These are phyloP conservation scores for Verticillium isaacii DNA, from an alignment of 2,329 filamentous ascomycete species.

Conservation along the genomic window DNA sequence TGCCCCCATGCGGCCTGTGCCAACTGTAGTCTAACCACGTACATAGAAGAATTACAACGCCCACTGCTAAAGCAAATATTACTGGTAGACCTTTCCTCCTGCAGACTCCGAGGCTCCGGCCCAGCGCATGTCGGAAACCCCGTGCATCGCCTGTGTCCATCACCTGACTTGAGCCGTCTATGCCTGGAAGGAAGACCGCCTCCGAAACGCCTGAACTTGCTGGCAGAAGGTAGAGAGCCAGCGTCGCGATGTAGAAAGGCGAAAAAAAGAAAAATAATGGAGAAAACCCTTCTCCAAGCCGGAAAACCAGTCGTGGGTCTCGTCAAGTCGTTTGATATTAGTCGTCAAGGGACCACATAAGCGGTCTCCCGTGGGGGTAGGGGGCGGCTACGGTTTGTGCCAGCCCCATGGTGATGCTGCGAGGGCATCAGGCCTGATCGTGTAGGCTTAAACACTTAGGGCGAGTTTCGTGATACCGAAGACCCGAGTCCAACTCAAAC, in stretches of 20 bases:
- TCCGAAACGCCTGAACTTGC: background rate
- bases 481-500: background rate
- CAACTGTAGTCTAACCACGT: background rate
- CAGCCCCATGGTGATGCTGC: background rate
- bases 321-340: conserved; percentile 13
- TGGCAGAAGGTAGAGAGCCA: background rate
- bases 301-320: conserved; percentile 12
- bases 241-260: background rate
- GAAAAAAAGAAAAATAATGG: background rate
- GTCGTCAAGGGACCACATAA: background rate
- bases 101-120: background rate
- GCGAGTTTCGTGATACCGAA: background rate
- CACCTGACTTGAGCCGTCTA: background rate
- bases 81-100: background rate
- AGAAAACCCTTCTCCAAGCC: conserved; percentile 2
- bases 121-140: background rate
- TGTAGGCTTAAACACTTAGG: background rate
- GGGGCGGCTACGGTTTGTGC: background rate
- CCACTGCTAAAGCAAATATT: background rate
- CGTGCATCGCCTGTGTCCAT: background rate
- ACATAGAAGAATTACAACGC: background rate
- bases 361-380: background rate
- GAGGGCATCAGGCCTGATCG: background rate
- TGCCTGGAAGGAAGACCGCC: background rate
- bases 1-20: background rate